A percentile compares a stretch with the other conserved stretches of the same genome.
These are phyloP conservation scores for Micractinium sp. DNA, from an alignment of 139 green algal species.

Conservation along the genomic window DNA sequence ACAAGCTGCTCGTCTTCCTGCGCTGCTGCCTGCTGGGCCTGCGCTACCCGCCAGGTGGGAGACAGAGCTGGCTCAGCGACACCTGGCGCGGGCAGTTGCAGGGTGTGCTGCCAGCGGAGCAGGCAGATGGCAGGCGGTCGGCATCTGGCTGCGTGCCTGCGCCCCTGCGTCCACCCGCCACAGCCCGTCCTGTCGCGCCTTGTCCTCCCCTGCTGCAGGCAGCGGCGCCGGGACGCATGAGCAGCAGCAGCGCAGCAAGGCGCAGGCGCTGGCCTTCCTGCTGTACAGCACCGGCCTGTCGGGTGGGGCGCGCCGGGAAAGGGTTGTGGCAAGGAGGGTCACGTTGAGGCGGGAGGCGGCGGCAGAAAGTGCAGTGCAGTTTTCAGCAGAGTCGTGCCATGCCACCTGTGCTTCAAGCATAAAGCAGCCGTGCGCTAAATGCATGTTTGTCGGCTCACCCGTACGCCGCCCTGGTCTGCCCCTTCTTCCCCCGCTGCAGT, in stretches of 20 bases:
- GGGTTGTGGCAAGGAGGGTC: too few species aligned
- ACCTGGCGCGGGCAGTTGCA: background rate
- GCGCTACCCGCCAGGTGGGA: constrained; percentile 54
- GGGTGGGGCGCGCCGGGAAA: background rate
- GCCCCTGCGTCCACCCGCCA: too few species aligned
- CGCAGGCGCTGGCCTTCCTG: constrained; percentile 55
- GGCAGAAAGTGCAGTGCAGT: too few species aligned
- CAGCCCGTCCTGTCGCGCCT: too few species aligned
- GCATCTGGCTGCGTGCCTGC: too few species aligned
- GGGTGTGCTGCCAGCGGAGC: background rate
- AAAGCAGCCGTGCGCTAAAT: too few species aligned
- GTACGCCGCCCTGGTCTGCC: background rate
- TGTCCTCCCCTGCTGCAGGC: background rate
- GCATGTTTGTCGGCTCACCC: background rate
- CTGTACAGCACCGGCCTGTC: constrained; percentile 38
- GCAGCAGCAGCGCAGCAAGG: constrained; percentile 16
- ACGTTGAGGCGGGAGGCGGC: too few species aligned
- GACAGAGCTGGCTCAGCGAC: background rate
- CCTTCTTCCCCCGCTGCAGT: background rate
- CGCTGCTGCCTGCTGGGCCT: constrained; percentile 53
- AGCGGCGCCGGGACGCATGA: background rate
- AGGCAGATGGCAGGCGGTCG: background rate
- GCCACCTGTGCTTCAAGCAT: too few species aligned
- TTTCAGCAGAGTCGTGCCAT: too few species aligned
- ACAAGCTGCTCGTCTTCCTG: constrained; percentile 81